Percentiles rank a stretch among this genome's conserved stretches.
These are phyloP conservation scores for Tulasnella sp. DNA, from an alignment of 768 basidiomycete species.

Conservation along the genomic window DNA sequence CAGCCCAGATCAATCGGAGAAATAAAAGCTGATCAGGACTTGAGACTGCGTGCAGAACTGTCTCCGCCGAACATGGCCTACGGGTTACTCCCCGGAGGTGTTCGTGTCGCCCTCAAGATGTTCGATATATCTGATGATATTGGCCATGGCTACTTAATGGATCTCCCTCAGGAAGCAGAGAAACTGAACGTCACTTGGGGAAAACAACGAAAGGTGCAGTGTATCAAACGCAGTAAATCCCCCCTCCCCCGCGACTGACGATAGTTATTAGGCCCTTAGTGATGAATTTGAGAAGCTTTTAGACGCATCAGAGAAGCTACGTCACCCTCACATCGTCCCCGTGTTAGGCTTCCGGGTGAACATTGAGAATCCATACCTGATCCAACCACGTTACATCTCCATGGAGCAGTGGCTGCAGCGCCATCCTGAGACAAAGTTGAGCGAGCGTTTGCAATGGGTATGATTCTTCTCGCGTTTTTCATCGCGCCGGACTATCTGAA, in stretches of 20 bases:
- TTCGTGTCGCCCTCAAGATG: background rate
- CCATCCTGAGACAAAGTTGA: background rate
- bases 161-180: background rate
- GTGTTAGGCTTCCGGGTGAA: background rate
- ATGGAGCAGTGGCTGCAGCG: background rate
- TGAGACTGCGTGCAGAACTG: too few species aligned
- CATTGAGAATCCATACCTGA: background rate
- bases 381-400: background rate
- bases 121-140: background rate
- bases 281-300: background rate
- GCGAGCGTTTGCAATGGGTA: background rate
- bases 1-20: too few species aligned
- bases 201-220: background rate
- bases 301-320: background rate
- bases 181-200: background rate
- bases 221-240: too few species aligned
- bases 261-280: background rate
- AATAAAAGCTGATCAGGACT: too few species aligned
- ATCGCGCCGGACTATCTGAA: too few species aligned
- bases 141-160: background rate
- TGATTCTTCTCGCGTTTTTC: too few species aligned
- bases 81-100: too few species aligned
- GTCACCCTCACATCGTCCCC: background rate
- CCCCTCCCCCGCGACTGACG: background rate
- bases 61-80: background rate